Evolutionary conservation across 2,329 filamentous ascomycete genomes (phyloP).

Genomic region (Calonectria pteridis): DNA sequence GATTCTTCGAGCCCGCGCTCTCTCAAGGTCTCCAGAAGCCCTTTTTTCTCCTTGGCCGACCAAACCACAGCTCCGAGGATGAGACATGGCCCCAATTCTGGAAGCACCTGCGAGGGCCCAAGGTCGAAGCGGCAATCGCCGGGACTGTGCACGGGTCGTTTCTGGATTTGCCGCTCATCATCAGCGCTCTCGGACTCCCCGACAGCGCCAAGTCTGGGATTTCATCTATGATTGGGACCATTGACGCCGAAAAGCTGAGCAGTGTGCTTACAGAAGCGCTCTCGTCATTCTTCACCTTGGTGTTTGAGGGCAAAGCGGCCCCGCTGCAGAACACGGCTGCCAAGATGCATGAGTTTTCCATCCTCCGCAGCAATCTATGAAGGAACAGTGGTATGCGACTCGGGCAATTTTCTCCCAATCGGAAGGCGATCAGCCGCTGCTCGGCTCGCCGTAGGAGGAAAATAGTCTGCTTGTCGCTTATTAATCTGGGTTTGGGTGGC

Average conservation of each 20-base stretch:
- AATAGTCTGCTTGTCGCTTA: background rate
- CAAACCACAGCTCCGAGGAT: constrained; percentile 46
- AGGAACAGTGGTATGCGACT: background rate
- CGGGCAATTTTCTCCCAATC: background rate
- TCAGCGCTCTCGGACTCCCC: constrained; percentile 41
- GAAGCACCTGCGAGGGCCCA: constrained; percentile 40
- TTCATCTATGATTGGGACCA: constrained; percentile 22
- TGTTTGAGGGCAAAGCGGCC: constrained; percentile 25
- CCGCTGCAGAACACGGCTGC: constrained; percentile 21
- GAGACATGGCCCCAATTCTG: constrained; percentile 49
- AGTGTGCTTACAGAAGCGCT: constrained; percentile 38
- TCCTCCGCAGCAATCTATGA: constrained; percentile 34
- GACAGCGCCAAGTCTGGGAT: background rate
- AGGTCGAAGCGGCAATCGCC: constrained; percentile 40
- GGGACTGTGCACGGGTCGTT: constrained; percentile 48
- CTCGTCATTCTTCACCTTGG: constrained; percentile 36
- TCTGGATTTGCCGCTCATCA: constrained; percentile 47
- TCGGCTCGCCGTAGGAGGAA: background rate
- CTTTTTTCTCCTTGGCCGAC: constrained; percentile 49
- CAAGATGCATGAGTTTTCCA: constrained; percentile 29
- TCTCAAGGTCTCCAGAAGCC: constrained; percentile 44
- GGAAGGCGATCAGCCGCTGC: background rate
- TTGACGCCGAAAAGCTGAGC: constrained; percentile 31
- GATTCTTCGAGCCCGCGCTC: constrained; percentile 47
- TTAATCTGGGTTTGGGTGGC: background rate